Conservation (phyloP, 2,329 filamentous ascomycete genomes). For the Fusarium sp. region DNA sequence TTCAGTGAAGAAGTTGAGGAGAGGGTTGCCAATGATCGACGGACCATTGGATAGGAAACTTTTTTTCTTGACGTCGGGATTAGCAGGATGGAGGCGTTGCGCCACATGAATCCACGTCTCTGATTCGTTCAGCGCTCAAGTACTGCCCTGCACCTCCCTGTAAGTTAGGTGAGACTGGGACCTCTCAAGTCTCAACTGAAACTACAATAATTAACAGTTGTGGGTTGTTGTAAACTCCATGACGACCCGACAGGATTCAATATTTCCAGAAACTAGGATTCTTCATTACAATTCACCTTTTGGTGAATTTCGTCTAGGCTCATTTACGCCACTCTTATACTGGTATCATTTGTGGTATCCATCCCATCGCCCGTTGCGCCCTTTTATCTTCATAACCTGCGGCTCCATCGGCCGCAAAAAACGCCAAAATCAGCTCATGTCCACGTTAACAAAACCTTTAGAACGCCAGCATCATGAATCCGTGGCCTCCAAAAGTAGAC, state of each 20-base stretch:
- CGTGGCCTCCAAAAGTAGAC: slow-evolving; percentile 3
- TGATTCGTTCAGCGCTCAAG: slow-evolving; percentile 36
- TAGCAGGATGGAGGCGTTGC: slow-evolving; percentile 37
- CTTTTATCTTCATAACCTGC: slow-evolving; percentile 32
- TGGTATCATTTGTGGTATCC: slow-evolving; percentile 35
- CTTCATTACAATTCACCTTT: not conserved
- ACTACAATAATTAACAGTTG: not conserved
- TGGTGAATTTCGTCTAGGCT: slow-evolving; percentile 1
- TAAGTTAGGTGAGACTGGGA: not conserved
- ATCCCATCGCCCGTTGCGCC: slow-evolving; percentile 30
- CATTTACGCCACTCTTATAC: slow-evolving; percentile 17
- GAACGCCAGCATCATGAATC: slow-evolving; percentile 38
- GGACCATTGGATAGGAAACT: slow-evolving; percentile 46
- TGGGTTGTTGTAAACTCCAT: not conserved
- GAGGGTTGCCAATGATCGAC: slow-evolving; percentile 44
- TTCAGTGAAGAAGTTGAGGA: slow-evolving; percentile 44
- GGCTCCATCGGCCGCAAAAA: slow-evolving; percentile 24
- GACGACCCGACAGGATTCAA: not conserved
- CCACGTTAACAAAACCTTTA: slow-evolving; percentile 26
- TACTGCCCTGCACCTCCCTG: slow-evolving; percentile 17
- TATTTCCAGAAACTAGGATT: not conserved
- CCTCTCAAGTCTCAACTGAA: not conserved
- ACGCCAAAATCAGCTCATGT: slow-evolving; percentile 40
- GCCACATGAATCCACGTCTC: slow-evolving; percentile 39
- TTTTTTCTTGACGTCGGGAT: slow-evolving; percentile 47